Evolutionary conservation across 2,329 filamentous ascomycete genomes (phyloP).

Genomic region (Oidium heveae): DNA sequence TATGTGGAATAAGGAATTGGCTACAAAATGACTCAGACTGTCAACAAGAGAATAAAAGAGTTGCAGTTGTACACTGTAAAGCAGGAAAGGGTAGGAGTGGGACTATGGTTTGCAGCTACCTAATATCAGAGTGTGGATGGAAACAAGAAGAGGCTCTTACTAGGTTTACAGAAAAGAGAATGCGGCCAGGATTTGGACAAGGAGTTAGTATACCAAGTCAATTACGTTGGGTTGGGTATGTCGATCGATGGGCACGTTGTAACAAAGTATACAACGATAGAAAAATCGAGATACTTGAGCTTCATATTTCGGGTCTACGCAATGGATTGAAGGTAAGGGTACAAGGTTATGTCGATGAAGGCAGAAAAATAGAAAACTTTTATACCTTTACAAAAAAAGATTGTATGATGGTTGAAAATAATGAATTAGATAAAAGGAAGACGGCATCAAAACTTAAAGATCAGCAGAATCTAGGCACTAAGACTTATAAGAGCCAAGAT

Average conservation of each 20-base stretch:
- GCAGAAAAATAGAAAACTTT: slow-evolving; percentile 59
- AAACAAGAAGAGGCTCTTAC: slow-evolving; percentile 34
- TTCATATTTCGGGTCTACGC: slow-evolving; percentile 72
- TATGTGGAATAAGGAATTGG: slow-evolving; percentile 87
- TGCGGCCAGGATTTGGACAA: slow-evolving; percentile 69
- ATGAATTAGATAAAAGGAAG: neutral
- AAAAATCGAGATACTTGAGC: slow-evolving; percentile 60
- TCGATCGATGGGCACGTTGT: slow-evolving; percentile 56
- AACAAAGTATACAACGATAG: slow-evolving; percentile 63
- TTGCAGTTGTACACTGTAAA: slow-evolving; percentile 89
- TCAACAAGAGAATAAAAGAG: slow-evolving; percentile 20
- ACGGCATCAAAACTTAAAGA: neutral
- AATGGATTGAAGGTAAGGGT: slow-evolving; percentile 73
- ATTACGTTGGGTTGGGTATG: slow-evolving; percentile 64
- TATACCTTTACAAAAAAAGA: slow-evolving; percentile 59
- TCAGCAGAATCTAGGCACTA: neutral
- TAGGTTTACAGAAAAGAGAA: slow-evolving; percentile 56
- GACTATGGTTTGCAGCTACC: slow-evolving; percentile 64
- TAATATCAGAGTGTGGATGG: slow-evolving; percentile 70
- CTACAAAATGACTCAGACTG: slow-evolving; percentile 17
- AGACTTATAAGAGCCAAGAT: slow-evolving; percentile 12
- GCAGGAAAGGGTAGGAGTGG: slow-evolving; percentile 88
- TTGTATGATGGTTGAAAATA: slow-evolving; percentile 29
- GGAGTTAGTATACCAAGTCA: slow-evolving; percentile 90
- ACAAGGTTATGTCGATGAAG: slow-evolving; percentile 70